Base-by-base conservation (phyloP, 1,284 basidiomycete genomes). In the Psilocybe mexicana region DNA sequence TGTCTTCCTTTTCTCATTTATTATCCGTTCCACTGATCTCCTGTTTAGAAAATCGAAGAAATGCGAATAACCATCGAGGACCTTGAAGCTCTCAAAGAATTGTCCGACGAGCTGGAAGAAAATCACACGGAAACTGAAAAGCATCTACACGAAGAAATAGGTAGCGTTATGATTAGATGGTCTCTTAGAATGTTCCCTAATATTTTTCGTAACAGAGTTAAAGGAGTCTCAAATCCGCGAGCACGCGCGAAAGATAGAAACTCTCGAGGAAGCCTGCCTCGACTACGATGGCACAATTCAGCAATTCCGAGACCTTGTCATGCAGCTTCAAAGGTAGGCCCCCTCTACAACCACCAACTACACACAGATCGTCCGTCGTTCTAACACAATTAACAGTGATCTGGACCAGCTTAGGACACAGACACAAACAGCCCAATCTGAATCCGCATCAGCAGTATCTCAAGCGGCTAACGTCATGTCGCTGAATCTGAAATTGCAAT, bases 81-180 rank as follows among this genome's bases (percentile, higher is more conserved):
- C 69, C 85, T 98, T 12, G 96, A 99, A 69, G 88, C 96, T 11
- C 84, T 99, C 52, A 94, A 96, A 72, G 96, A 98, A 67, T 87
- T 99, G 55, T 94, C 90, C 62, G 96, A 99, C 65, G 97, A 99
- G 74, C 82, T 99, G 2, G 97, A 99, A 72, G 96, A 99, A 74
- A 94, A 93, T 67, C 96, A 99, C 65, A 72, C 93, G 6, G 96
- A 98, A 73, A 94, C 94, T 0, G 96, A 98, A 75, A 94, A 93
- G 73, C 86, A 90, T 43, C 76, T 99, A 62, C 90, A 96, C 66
- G 93, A 93, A 56, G 96, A 98, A 57, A 82, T 98, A 43, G 90
- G 93, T 92, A 50, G 52, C 82, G 70, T 33, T 40, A 4, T 2
- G 6, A 40, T 28, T 26, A 35, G 25, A 38, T 18, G 30, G 35